phyloP scores from a whole-genome alignment of 345 rosid species.

The Gossypioides kirkii region DNA sequence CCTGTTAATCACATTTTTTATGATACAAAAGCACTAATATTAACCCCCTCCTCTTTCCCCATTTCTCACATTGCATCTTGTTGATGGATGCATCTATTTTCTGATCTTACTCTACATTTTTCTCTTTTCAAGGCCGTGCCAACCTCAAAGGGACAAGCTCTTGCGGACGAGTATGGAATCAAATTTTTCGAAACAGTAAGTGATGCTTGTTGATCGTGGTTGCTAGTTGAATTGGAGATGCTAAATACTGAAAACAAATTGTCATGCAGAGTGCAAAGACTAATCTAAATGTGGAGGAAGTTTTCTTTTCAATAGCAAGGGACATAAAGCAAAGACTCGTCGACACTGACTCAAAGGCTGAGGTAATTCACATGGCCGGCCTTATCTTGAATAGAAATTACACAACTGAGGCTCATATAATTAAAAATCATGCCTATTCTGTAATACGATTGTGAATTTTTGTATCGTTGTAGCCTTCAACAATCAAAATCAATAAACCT shows the following conservation, averaged over 20 bases:
- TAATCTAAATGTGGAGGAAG: slow-evolving; percentile 87
- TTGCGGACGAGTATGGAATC: slow-evolving; percentile 97
- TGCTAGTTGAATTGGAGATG: background rate
- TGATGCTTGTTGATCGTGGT: background rate
- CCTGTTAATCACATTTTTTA: background rate
- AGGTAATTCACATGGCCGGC: slow-evolving; percentile 39
- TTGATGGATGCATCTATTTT: background rate
- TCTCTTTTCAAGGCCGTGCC: slow-evolving; percentile 75
- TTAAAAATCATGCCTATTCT: background rate
- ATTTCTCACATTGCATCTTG: background rate
- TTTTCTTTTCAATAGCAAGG: slow-evolving; percentile 89
- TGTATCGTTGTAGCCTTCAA: slow-evolving; percentile 47
- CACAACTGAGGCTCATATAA: background rate
- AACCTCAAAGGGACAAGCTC: slow-evolving; percentile 91
- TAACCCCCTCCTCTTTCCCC: background rate
- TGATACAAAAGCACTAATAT: background rate
- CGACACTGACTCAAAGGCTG: slow-evolving; percentile 69
- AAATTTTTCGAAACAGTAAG: slow-evolving; percentile 96
- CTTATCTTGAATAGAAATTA: background rate
- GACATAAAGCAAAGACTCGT: slow-evolving; percentile 92
- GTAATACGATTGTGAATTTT: background rate
- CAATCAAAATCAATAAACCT: slow-evolving; percentile 68
- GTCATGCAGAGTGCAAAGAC: slow-evolving; percentile 89
- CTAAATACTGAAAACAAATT: slow-evolving; percentile 17
- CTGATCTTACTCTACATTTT: background rate